Base-by-base conservation (phyloP, 177 flowering plant genomes). In the Tripterygium wilfordii region DNA sequence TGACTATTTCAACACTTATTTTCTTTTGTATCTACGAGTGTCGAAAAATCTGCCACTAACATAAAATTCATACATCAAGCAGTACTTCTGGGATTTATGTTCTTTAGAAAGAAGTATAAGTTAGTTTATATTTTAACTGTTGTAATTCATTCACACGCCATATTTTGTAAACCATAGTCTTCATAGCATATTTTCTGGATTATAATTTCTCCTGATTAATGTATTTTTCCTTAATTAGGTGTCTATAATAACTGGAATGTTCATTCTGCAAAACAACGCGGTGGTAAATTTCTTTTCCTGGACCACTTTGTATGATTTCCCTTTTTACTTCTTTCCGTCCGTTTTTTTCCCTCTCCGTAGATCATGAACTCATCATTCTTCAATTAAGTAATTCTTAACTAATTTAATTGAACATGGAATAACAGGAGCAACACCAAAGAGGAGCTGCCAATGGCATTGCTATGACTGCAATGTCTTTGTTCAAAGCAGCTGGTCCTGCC, bases 391-490 rank as follows among this genome's bases (percentile, higher is more conserved):
- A 29, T 0, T 40, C 16, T 42, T 14, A 37, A 5, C 40, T 25
- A 33, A 48, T 39, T 12, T 20, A 5, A 36, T 10, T 6, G 1
- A 7, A 39, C 28, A 39, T 39, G 32, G 12, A 20, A 38, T 18
- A 6, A 66, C 74, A 63, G 83, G 76, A 55, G 51, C 83, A 80
- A 60, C 52, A 67, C 27, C 87, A 75, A 69, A 70, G 83, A 62
- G 87, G 81, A 40, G 87, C 79, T 26, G 87, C 87, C 1, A 80
- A 80, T 65, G 87, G 87, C 25, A 42, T 80, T 42, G 65, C 83
- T 32, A 63, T 75, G 77, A 61, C 76, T 1, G 58, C 57, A 10
- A 64, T 68, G 81, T 80, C 87, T 29, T 27, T 75, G 3, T 75
- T 56, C 57, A 78, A 75, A 62, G 77, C 81, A 21, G 13, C 37